Percentiles rank a stretch among this genome's conserved stretches.
phyloP scores from a whole-genome alignment of 441 rosid genomes.

The Mallotus repandus region DNA sequence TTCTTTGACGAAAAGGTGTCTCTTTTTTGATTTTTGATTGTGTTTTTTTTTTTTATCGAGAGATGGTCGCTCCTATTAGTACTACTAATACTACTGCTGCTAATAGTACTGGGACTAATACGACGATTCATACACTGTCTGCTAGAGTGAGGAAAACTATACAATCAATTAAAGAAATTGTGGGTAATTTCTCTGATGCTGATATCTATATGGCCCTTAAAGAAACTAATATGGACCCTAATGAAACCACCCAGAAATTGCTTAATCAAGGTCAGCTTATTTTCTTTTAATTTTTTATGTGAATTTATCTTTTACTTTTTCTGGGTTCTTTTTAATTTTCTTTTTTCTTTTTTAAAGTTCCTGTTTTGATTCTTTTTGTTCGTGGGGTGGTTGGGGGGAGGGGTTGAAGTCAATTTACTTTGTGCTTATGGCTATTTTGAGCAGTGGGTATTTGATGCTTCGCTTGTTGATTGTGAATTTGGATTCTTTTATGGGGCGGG shows the following conservation, averaged over 20 bases:
- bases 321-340: neutral
- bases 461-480: neutral
- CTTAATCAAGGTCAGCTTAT: conserved; percentile 57
- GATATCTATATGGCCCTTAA: conserved; percentile 68
- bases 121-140: conserved; percentile 34
- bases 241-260: conserved; percentile 74
- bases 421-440: no score
- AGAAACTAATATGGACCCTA: conserved; percentile 81
- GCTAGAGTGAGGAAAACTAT: conserved; percentile 54
- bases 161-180: conserved; percentile 71
- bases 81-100: neutral
- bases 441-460: neutral
- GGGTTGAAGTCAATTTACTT: no score
- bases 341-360: neutral
- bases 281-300: no score
- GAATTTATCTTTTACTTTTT: no score
- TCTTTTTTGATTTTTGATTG: neutral
- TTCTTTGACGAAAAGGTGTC: neutral
- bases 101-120: neutral
- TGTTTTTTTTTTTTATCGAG: conserved; percentile 8
- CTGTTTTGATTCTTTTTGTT: neutral
- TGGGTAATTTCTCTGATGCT: conserved; percentile 72
- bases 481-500: neutral
- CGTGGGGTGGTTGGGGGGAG: neutral
- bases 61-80: conserved; percentile 43